Percentiles rank a stretch among this genome's conserved stretches.
Conservation (phyloP, 371 early-diverging fungal genomes). For the Mortierella sp. region DNA sequence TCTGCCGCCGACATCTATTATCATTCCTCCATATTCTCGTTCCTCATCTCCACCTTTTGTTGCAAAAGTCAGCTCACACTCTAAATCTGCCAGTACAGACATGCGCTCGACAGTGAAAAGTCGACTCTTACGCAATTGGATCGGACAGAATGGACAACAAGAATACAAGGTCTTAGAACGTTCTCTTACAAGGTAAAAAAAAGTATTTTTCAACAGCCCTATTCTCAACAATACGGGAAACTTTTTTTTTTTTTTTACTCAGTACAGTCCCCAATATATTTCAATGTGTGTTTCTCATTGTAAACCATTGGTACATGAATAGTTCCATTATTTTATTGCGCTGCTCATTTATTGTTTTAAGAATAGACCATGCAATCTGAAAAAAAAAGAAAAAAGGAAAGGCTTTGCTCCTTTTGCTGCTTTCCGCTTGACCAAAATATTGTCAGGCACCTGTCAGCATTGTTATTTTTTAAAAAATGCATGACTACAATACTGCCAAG, state of each 20-base stretch:
- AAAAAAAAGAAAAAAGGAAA: neutral
- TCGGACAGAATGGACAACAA: conserved; percentile 49
- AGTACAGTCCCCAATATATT: neutral
- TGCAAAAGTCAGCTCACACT: conserved; percentile 39
- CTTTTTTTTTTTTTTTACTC: conserved; percentile 4
- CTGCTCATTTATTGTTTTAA: neutral
- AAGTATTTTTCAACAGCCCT: neutral
- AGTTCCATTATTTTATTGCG: neutral
- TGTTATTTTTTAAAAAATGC: neutral
- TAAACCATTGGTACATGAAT: neutral
- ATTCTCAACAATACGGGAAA: neutral
- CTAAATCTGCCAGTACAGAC: conserved; percentile 46
- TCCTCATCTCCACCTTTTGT: conserved; percentile 36
- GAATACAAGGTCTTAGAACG: conserved; percentile 54
- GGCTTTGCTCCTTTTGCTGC: neutral
- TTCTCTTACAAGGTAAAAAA: conserved; percentile 48
- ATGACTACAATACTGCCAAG: conserved; percentile 4
- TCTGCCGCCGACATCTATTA: conserved; percentile 49
- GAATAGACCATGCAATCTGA: neutral
- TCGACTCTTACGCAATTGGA: conserved; percentile 53
- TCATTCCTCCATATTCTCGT: conserved; percentile 52
- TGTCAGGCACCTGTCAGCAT: neutral
- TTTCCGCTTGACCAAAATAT: neutral
- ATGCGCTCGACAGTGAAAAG: conserved; percentile 52
- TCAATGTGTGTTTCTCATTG: neutral